These are phyloP conservation scores for Russula brevipes DNA, from an alignment of 768 basidiomycete species.

Conservation along the genomic window DNA sequence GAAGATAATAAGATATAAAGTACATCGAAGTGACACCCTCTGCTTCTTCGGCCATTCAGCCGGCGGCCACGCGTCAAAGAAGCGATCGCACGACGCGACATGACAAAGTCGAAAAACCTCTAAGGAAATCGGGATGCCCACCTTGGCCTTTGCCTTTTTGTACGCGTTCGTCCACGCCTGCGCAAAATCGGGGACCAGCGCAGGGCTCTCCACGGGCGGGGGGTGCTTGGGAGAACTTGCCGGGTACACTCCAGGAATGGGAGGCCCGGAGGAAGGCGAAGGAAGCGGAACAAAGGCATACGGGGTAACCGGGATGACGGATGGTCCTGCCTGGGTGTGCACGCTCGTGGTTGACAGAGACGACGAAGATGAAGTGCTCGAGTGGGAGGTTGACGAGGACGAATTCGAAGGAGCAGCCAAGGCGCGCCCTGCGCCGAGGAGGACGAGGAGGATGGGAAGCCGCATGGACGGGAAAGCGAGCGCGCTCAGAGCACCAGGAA, in stretches of 20 bases:
- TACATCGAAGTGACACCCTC: background rate
- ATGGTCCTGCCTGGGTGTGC: slow-evolving; percentile 7
- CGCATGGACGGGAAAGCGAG: background rate
- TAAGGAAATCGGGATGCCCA: background rate
- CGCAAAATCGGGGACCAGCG: slow-evolving; percentile 44
- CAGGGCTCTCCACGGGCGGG: slow-evolving; percentile 43
- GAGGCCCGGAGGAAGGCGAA: slow-evolving; percentile 40
- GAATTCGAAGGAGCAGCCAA: slow-evolving; percentile 1
- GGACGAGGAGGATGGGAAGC: background rate
- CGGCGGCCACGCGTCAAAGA: background rate
- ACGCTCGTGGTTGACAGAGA: background rate
- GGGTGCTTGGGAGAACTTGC: slow-evolving; percentile 51
- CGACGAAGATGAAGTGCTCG: slow-evolving; percentile 2
- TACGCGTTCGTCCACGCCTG: slow-evolving; percentile 56
- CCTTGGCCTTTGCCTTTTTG: slow-evolving; percentile 45
- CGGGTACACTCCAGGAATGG: slow-evolving; percentile 51
- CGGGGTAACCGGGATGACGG: slow-evolving; percentile 10
- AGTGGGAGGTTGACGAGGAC: slow-evolving; percentile 5
- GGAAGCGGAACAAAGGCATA: slow-evolving; percentile 20
- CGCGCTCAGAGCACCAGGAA: no score
- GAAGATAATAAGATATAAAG: background rate
- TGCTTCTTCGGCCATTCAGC: background rate
- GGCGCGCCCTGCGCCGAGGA: slow-evolving; percentile 4
- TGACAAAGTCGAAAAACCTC: background rate
- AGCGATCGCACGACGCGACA: background rate